phyloP scores from a whole-genome alignment of 2,329 filamentous ascomycete species.

The Fusarium odoratissimum region DNA sequence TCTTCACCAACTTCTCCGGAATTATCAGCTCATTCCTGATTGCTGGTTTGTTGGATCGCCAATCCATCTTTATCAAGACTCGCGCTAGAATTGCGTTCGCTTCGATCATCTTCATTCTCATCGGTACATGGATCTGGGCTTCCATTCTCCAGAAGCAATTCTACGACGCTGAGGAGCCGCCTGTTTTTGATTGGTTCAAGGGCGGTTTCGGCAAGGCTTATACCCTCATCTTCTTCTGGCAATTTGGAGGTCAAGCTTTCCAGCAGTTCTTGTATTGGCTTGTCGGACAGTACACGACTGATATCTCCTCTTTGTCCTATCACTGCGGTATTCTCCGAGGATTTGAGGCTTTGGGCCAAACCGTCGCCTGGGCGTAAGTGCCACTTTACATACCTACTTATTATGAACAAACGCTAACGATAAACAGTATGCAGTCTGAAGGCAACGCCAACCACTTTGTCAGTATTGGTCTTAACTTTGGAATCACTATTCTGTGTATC shows the following conservation, averaged over 20 bases:
- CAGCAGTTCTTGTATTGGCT: constrained; percentile 27
- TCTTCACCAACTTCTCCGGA: constrained; percentile 20
- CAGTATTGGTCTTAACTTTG: constrained; percentile 19
- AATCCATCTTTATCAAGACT: constrained; percentile 36
- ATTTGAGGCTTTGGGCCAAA: constrained; percentile 18
- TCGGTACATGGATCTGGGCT: constrained; percentile 34
- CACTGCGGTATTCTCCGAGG: constrained; percentile 22
- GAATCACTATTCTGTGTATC: constrained; percentile 15
- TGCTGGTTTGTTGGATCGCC: constrained; percentile 16
- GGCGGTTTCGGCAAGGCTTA: constrained; percentile 35
- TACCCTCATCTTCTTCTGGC: constrained; percentile 36
- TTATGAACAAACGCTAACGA: neutral
- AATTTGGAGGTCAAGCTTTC: constrained; percentile 34
- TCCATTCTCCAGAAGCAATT: constrained; percentile 33
- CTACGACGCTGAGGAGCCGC: constrained; percentile 18
- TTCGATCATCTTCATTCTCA: constrained; percentile 1
- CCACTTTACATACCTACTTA: fast-evolving
- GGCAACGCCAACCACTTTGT: constrained; percentile 26
- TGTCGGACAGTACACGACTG: constrained; percentile 15
- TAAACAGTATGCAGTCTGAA: constrained; percentile 14
- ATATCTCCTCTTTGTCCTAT: constrained; percentile 8
- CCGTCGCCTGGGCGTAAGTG: constrained; percentile 25
- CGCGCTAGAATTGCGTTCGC: constrained; percentile 14
- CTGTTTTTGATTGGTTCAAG: constrained; percentile 34
- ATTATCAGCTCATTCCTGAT: constrained; percentile 16